Conservation (phyloP, 495 filamentous ascomycete species). For the Acidiella bohemica region DNA sequence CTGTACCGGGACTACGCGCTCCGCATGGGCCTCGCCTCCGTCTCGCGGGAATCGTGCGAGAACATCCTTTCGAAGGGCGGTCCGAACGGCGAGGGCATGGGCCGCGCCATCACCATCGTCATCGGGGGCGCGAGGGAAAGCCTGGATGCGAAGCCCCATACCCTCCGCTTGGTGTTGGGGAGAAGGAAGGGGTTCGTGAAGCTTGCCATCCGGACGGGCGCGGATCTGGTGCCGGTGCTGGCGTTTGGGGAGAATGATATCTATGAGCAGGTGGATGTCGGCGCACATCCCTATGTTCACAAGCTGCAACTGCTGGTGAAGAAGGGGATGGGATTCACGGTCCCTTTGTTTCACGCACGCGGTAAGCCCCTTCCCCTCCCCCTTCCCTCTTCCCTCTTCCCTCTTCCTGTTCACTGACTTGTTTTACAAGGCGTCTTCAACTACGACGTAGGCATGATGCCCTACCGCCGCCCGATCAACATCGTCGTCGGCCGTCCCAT, state of each 20-base stretch:
- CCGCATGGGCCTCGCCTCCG: conserved; percentile 70
- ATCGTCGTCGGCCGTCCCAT: conserved; percentile 78
- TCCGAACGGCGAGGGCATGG: conserved; percentile 72
- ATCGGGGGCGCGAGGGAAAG: conserved; percentile 86
- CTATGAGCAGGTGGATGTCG: conserved; percentile 70
- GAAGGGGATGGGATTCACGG: conserved; percentile 76
- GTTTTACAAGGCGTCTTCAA: conserved; percentile 80
- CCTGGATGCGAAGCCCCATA: conserved; percentile 66
- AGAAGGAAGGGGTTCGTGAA: conserved; percentile 87
- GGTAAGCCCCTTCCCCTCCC: conserved; percentile 5
- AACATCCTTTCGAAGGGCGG: conserved; percentile 72
- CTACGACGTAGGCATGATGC: conserved; percentile 92
- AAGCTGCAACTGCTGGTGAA: conserved; percentile 69
- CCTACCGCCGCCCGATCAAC: conserved; percentile 75
- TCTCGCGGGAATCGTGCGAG: conserved; percentile 80
- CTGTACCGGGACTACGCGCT: conserved; percentile 89
- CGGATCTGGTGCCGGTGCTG: conserved; percentile 81
- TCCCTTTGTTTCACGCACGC: conserved; percentile 62
- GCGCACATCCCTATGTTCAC: conserved; percentile 58
- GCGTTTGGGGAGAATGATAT: conserved; percentile 92
- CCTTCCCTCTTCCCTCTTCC: background rate
- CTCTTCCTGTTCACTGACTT: background rate
- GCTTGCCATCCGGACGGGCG: conserved; percentile 75
- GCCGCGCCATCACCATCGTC: conserved; percentile 90
- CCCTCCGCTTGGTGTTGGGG: conserved; percentile 60